Conservation (phyloP, 805 yeast genomes). For the Cyberlindnera xylosilytica region DNA sequence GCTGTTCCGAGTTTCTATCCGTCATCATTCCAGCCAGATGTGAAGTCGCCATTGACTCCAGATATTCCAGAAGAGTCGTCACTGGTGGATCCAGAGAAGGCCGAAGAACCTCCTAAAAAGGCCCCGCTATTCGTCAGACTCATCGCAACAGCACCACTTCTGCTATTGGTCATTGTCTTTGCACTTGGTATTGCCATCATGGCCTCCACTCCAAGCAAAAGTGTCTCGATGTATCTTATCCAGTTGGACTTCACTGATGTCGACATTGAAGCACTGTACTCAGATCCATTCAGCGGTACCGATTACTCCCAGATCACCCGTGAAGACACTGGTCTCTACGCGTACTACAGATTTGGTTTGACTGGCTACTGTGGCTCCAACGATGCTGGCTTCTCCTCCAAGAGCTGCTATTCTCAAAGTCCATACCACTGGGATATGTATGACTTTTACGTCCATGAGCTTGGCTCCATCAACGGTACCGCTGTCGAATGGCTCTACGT, state of each 20-base stretch:
- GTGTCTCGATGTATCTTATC: background rate
- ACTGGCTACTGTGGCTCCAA: slow-evolving; percentile 1
- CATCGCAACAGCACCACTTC: too few relatives aligned
- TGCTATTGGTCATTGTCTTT: background rate
- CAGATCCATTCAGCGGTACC: background rate
- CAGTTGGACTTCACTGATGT: background rate
- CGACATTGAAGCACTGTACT: background rate
- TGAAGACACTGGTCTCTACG: background rate
- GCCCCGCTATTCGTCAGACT: too few relatives aligned
- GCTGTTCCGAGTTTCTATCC: too few relatives aligned
- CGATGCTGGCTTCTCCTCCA: background rate
- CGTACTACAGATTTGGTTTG: slow-evolving; percentile 4
- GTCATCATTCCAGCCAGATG: too few relatives aligned
- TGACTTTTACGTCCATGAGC: slow-evolving; percentile 3
- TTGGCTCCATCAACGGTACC: background rate
- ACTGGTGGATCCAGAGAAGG: too few relatives aligned
- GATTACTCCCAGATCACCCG: background rate
- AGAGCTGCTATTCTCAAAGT: background rate
- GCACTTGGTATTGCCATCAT: background rate
- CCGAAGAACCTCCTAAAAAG: too few relatives aligned
- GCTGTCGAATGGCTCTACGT: background rate
- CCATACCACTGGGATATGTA: slow-evolving; percentile 2
- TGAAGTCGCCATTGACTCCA: too few relatives aligned
- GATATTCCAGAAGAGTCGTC: too few relatives aligned
- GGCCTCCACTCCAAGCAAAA: background rate